These are phyloP conservation scores for Alternaria consortialis DNA, from an alignment of 2,329 filamentous ascomycete species.

Conservation along the genomic window DNA sequence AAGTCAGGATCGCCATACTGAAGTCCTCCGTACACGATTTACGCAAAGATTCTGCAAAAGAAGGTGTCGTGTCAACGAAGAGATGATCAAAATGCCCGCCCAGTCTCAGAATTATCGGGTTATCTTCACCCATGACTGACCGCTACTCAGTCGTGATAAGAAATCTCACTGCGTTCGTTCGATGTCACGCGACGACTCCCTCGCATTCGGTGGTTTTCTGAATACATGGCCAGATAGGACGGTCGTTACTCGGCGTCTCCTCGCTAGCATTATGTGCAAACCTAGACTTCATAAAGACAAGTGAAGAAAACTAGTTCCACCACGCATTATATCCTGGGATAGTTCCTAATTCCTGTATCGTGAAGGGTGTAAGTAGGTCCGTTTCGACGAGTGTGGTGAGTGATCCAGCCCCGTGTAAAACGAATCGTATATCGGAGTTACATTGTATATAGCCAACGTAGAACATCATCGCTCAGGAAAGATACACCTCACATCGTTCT, in stretches of 20 bases:
- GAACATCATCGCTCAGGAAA: neutral
- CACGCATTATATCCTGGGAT: neutral
- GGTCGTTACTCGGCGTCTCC: constrained; percentile 26
- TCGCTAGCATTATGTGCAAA: neutral
- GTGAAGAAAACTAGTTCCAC: neutral
- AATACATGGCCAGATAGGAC: constrained; percentile 41
- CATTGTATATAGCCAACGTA: constrained; percentile 8
- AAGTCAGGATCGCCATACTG: neutral
- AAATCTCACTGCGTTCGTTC: neutral
- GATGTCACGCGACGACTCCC: neutral
- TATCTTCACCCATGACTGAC: neutral
- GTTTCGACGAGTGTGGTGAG: constrained; percentile 1
- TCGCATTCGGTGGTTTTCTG: constrained; percentile 43
- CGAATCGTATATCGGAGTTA: neutral
- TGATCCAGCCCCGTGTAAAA: neutral
- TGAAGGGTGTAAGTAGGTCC: constrained; percentile 2
- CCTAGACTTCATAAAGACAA: constrained; percentile 12
- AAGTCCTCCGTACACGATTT: neutral
- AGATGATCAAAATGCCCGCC: neutral
- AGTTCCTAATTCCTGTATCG: neutral
- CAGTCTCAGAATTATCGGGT: neutral
- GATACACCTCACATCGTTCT: neutral
- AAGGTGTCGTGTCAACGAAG: neutral
- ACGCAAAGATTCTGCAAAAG: neutral
- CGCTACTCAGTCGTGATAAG: constrained; percentile 1